Percentiles rank a stretch among this genome's conserved stretches.
phyloP scores from a whole-genome alignment of 1,139 yeast genomes.

The Diutina pseudorugosa region DNA sequence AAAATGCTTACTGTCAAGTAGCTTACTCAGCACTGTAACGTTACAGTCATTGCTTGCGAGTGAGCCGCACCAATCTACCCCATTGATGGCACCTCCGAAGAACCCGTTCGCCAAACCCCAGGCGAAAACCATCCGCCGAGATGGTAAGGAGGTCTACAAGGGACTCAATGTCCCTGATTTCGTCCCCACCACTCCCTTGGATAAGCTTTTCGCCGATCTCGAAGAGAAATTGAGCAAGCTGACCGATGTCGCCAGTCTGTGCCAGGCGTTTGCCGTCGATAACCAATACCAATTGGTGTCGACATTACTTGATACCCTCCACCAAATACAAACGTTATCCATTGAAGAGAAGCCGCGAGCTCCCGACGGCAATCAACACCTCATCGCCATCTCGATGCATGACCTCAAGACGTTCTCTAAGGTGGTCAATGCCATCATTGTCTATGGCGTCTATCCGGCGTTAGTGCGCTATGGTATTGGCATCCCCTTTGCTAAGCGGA shows the following conservation, averaged over 20 bases:
- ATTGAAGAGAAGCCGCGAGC: background rate
- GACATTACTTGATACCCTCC: background rate
- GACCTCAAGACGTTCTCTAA: slow-evolving; percentile 69
- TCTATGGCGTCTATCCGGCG: slow-evolving; percentile 62
- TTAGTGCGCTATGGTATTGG: slow-evolving; percentile 44
- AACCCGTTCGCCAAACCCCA: background rate
- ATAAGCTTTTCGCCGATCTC: background rate
- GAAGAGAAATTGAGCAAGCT: background rate
- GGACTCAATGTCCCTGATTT: slow-evolving; percentile 2
- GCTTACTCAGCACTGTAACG: too few relatives aligned
- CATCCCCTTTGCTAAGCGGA: slow-evolving; percentile 52
- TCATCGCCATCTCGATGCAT: slow-evolving; percentile 67
- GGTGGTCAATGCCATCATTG: slow-evolving; percentile 48
- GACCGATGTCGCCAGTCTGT: background rate
- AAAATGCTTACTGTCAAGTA: too few relatives aligned
- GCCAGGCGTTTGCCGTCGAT: background rate
- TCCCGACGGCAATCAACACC: slow-evolving; percentile 13
- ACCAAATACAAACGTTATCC: background rate
- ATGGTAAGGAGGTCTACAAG: slow-evolving; percentile 1
- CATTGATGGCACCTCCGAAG: background rate
- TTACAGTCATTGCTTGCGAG: too few relatives aligned
- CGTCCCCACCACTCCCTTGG: background rate
- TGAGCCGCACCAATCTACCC: background rate
- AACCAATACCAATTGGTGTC: background rate
- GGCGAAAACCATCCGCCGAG: background rate